Conservation (phyloP, 805 yeast species). For the Nakazawaea wickerhamii region DNA sequence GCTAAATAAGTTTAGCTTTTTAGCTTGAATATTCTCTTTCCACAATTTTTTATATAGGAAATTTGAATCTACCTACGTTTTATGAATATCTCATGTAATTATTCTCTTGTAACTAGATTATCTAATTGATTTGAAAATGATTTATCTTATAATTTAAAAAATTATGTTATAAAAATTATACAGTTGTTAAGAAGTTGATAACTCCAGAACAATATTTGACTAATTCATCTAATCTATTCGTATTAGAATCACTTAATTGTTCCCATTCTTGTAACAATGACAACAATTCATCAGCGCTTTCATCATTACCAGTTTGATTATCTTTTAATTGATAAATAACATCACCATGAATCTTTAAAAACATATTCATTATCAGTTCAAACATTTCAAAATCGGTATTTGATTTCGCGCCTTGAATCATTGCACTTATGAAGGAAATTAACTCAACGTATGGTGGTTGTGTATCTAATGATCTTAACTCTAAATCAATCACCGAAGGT, state of each 20-base stretch:
- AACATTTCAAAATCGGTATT: conserved; percentile 69
- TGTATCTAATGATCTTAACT: conserved; percentile 71
- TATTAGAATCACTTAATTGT: conserved; percentile 31
- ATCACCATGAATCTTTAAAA: conserved; percentile 80
- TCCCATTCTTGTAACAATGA: conserved; percentile 48
- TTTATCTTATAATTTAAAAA: neutral
- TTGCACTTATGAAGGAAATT: conserved; percentile 57
- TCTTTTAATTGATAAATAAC: conserved; percentile 37
- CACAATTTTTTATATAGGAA: too few relatives aligned
- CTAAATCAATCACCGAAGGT: conserved; percentile 79
- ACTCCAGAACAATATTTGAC: conserved; percentile 82
- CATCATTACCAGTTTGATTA: conserved; percentile 10
- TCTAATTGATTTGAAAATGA: neutral
- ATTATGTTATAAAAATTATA: conserved; percentile 17
- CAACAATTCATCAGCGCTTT: conserved; percentile 31
- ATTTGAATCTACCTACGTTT: too few relatives aligned
- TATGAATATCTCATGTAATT: neutral
- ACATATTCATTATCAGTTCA: conserved; percentile 74
- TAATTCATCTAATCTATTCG: conserved; percentile 54
- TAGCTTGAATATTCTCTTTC: too few relatives aligned
- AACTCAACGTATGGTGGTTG: conserved; percentile 66
- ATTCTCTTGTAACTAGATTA: too few relatives aligned
- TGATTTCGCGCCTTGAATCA: conserved; percentile 49
- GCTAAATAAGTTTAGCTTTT: conserved; percentile 50
- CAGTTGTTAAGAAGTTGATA: conserved; percentile 48